Percentiles rank a stretch among this genome's conserved stretches.
Evolutionary conservation across 768 basidiomycete genomes (phyloP).

Genomic region (Chalciporus sphaerocephalus): DNA sequence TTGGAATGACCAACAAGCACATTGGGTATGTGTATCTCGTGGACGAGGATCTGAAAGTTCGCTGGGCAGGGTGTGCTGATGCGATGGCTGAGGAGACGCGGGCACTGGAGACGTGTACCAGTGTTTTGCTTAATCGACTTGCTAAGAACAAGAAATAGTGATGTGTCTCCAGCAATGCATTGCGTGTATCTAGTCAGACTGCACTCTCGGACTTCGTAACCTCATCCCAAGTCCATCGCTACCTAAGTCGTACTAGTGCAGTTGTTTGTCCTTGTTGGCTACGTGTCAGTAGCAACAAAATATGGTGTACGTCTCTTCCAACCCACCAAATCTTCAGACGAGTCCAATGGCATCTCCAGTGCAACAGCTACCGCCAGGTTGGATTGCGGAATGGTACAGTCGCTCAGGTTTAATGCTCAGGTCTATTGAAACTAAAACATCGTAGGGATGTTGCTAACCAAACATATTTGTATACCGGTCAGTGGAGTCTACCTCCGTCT

Average conservation of each 20-base stretch:
- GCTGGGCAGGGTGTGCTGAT: slow-evolving; percentile 91
- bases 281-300: slow-evolving; percentile 11
- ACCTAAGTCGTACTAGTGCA: background rate
- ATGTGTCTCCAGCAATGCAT: slow-evolving; percentile 17
- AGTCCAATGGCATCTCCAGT: slow-evolving; percentile 41
- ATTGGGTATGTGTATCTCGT: slow-evolving; percentile 91
- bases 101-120: slow-evolving; percentile 63
- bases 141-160: slow-evolving; percentile 27
- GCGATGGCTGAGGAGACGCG: slow-evolving; percentile 70
- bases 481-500: slow-evolving; percentile 29
- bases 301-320: background rate
- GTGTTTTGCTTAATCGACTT: slow-evolving; percentile 61
- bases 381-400: slow-evolving; percentile 86
- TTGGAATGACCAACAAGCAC: slow-evolving; percentile 86
- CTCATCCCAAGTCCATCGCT: background rate
- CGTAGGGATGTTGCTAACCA: slow-evolving; percentile 75
- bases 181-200: background rate
- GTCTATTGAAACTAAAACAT: slow-evolving; percentile 15
- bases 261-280: slow-evolving; percentile 21
- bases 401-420: background rate
- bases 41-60: slow-evolving; percentile 76
- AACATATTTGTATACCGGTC: slow-evolving; percentile 87
- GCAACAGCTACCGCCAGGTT: slow-evolving; percentile 85
- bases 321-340: background rate
- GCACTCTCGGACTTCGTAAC: no score